phyloP scores from a whole-genome alignment of 345 rosid species.

The Abelmoschus esculentus region DNA sequence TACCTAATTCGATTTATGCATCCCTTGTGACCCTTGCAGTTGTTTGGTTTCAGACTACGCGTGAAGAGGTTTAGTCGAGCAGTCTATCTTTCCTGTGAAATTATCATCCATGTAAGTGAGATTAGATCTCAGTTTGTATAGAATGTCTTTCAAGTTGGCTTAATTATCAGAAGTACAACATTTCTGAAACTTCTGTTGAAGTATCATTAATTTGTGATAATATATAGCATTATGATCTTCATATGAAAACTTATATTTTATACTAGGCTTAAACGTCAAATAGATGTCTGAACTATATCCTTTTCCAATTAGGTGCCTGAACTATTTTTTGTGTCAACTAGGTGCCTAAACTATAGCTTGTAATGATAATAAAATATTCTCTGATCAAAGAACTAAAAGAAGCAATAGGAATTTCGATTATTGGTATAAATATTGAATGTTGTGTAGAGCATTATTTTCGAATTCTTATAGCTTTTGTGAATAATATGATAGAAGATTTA shows the following conservation, averaged over 20 bases:
- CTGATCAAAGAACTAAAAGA: too few species aligned
- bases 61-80: conserved; percentile 19
- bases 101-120: neutral
- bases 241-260: neutral
- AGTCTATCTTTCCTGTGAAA: too few species aligned
- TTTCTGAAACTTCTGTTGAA: neutral
- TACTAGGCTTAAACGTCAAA: neutral
- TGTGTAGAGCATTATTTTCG: too few species aligned
- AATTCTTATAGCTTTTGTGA: too few species aligned
- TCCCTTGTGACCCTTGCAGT: conserved; percentile 77
- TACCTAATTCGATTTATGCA: conserved; percentile 74
- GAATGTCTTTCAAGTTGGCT: neutral
- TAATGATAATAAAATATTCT: too few species aligned
- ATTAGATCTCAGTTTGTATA: neutral
- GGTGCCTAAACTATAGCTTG: too few species aligned
- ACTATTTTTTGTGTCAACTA: too few species aligned
- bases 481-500: too few species aligned
- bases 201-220: neutral
- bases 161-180: neutral
- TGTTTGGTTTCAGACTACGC: conserved; percentile 48
- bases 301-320: too few species aligned
- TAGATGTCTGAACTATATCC: too few species aligned
- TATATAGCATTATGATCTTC: neutral
- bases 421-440: too few species aligned
- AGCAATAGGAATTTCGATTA: too few species aligned